Percentiles rank a stretch among this genome's conserved stretches.
Evolutionary conservation across 164 flowering plant species (phyloP).

Genomic region (Macadamia tetraphylla): DNA sequence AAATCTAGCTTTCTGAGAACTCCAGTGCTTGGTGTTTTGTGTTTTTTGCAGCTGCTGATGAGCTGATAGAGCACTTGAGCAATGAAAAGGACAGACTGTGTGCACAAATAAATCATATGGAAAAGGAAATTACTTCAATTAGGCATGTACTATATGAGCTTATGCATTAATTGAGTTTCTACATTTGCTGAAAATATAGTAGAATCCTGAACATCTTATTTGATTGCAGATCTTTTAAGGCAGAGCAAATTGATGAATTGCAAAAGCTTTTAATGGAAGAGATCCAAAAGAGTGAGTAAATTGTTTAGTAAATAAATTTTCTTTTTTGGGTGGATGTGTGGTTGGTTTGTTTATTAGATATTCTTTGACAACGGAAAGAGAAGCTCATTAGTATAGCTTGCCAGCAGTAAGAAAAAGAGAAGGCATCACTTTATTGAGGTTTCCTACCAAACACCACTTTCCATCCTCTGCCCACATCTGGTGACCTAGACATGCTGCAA

Average conservation of each 20-base stretch:
- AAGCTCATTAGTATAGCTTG: too few species aligned
- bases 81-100: slow-evolving; percentile 44
- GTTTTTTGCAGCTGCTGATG: slow-evolving; percentile 60
- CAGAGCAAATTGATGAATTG: slow-evolving; percentile 29
- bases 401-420: too few species aligned
- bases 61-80: slow-evolving; percentile 49
- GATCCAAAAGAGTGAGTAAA: slow-evolving; percentile 49
- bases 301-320: too few species aligned
- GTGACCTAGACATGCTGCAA: too few species aligned
- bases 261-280: slow-evolving; percentile 52
- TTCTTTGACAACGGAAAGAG: too few species aligned
- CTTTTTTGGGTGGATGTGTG: too few species aligned
- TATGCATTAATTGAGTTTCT: not conserved
- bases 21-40: not conserved
- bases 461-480: too few species aligned
- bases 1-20: not conserved
- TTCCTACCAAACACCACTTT: too few species aligned
- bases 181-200: not conserved
- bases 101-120: slow-evolving; percentile 36
- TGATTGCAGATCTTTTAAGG: slow-evolving; percentile 43
- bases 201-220: slow-evolving; percentile 1
- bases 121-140: slow-evolving; percentile 35
- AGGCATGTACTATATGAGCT: slow-evolving; percentile 31
- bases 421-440: too few species aligned
- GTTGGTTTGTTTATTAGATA: too few species aligned